A percentile compares a stretch with the other conserved stretches of the same genome.
phyloP scores from a whole-genome alignment of 2,329 filamentous ascomycete species.

The Macrophomina tecta region DNA sequence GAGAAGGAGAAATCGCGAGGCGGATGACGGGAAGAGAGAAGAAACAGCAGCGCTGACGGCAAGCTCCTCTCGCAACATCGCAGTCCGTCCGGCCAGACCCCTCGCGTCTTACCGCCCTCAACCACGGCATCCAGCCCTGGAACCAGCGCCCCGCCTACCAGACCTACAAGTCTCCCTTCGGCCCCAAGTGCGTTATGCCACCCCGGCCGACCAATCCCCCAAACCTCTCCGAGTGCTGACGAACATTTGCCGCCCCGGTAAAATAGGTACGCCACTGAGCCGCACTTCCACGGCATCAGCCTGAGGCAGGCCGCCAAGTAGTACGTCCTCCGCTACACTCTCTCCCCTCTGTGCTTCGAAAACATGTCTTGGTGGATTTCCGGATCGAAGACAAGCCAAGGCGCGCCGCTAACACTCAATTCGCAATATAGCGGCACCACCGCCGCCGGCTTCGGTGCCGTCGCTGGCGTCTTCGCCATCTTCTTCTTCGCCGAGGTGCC shows the following conservation, averaged over 20 bases:
- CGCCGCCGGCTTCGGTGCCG: conserved; percentile 62
- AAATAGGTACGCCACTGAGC: conserved; percentile 56
- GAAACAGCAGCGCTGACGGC: not conserved
- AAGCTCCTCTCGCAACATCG: not conserved
- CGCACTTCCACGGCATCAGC: conserved; percentile 58
- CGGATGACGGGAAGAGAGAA: not conserved
- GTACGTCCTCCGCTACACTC: conserved; percentile 47
- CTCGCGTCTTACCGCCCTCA: not conserved
- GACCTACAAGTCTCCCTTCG: conserved; percentile 63
- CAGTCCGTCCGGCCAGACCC: conserved; percentile 3
- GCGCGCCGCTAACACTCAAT: not conserved
- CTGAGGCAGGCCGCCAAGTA: conserved; percentile 47
- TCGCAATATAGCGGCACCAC: conserved; percentile 45
- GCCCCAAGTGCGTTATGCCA: conserved; percentile 58
- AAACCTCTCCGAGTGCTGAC: conserved; percentile 17
- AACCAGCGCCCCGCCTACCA: conserved; percentile 48
- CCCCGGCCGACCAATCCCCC: conserved; percentile 16
- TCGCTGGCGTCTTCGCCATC: conserved; percentile 63
- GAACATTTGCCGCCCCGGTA: not conserved
- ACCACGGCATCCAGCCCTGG: conserved; percentile 37
- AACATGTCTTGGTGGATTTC: too few species aligned
- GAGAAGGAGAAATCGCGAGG: too few species aligned
- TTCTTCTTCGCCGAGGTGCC: conserved; percentile 71
- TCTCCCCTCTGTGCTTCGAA: too few species aligned
- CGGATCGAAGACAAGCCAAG: not conserved